Conservation (phyloP, 148 eudicot genomes). For the Cornus kousa region DNA sequence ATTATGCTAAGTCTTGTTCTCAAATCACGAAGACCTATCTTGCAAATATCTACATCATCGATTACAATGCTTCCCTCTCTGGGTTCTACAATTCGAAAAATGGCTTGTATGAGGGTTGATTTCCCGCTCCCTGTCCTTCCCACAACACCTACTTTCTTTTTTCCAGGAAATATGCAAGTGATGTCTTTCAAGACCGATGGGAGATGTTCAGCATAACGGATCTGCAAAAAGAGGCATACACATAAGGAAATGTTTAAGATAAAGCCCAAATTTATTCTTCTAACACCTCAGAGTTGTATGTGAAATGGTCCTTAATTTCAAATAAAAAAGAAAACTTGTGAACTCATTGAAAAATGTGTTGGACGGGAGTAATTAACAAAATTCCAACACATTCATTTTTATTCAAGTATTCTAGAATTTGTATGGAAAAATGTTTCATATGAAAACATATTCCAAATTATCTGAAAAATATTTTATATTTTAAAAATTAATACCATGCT, state of each 20-base stretch:
- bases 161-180: slow-evolving; percentile 89
- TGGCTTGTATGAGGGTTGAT: slow-evolving; percentile 92
- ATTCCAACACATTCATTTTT: too few species aligned
- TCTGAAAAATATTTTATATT: background rate
- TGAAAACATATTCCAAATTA: background rate
- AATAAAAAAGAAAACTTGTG: background rate
- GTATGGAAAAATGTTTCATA: background rate
- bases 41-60: slow-evolving; percentile 74
- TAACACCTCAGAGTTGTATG: background rate
- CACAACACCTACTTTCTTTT: slow-evolving; percentile 87
- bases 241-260: background rate
- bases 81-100: slow-evolving; percentile 87
- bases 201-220: slow-evolving; percentile 91
- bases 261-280: background rate
- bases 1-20: slow-evolving; percentile 92
- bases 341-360: background rate
- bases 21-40: slow-evolving; percentile 87
- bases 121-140: slow-evolving; percentile 99
- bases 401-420: too few species aligned
- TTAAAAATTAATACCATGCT: background rate
- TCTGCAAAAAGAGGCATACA: slow-evolving; percentile 40
- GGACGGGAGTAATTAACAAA: background rate
- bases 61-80: slow-evolving; percentile 71
- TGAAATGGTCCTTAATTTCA: too few species aligned
- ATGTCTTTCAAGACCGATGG: slow-evolving; percentile 86